Evolutionary conservation across 768 basidiomycete genomes (phyloP), one percentile per base, ranked within the genome.

Genomic region (Mycena vulgaris): DNA sequence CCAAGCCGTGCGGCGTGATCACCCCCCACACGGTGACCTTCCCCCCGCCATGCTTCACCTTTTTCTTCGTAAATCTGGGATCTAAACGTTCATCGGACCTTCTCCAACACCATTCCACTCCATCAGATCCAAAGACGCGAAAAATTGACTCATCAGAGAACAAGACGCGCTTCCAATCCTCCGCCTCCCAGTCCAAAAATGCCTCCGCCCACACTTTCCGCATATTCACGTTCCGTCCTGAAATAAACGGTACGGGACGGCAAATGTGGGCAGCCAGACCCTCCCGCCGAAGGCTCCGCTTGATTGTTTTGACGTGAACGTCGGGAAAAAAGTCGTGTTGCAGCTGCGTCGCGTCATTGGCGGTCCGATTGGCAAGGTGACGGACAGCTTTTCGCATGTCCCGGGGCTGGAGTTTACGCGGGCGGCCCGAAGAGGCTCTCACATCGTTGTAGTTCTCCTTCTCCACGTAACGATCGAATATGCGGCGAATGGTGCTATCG

Each of bases 11-110:
- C 10, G 75, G 35, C 0, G 72, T 80, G 53, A 84, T 74, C 58
- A 78, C 77, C 8, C 79, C 82, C 83, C 82, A 84, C 3, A 84
- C 79, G 70, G 75, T 80, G 3, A 84, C 66, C 58, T 70, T 75
- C 47, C 82, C 80, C 25, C 81, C 79, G 23, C 83, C 80, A 69
- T 80, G 80, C 70, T 83, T 83, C 28, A 81, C 42, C 42, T 66
- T 76, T 60, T 80, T 78, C 67, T 75, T 73, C 4, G 70, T 75
- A 14, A n/a, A n/a, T n/a, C n/a, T n/a, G n/a, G n/a, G n/a, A 60
- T 79, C 35, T 37, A 6, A 74, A 3, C 27, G 69, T 57, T 82
- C 66, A 21, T 77, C 78, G 14, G 72, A 74, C 63, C 59, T 69
- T 68, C 76, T 78, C 75, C 80, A 77, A 63, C 76, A 78, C 64